Percentiles rank a stretch among this genome's conserved stretches.
Conservation (phyloP, 768 basidiomycete genomes). For the Rhizopogon salebrosus region DNA sequence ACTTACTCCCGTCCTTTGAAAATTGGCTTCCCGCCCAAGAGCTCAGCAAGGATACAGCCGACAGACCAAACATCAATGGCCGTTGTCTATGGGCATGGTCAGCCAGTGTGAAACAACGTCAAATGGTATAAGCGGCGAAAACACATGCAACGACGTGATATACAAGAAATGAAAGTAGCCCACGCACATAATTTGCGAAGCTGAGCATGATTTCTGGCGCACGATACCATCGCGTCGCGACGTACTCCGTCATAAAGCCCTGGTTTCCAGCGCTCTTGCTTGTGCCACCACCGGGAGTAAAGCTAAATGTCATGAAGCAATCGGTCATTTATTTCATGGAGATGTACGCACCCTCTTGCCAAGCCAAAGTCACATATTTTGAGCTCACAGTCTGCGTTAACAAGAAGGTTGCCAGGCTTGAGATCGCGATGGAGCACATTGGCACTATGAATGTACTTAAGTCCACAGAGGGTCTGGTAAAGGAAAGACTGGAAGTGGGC, state of each 20-base stretch:
- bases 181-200: constrained; percentile 86
- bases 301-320: constrained; percentile 21
- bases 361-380: constrained; percentile 99
- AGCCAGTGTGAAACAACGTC: constrained; percentile 3
- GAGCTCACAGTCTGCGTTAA: constrained; percentile 97
- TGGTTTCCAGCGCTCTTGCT: constrained; percentile 73
- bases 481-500: constrained; percentile 95
- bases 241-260: constrained; percentile 99
- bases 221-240: constrained; percentile 98
- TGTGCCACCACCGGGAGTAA: constrained; percentile 77
- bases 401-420: constrained; percentile 91
- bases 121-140: too few relatives aligned
- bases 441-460: constrained; percentile 97
- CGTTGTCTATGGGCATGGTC: constrained; percentile 52
- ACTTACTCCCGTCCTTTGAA: constrained; percentile 96
- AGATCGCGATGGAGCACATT: constrained; percentile 97
- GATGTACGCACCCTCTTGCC: constrained; percentile 54
- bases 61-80: constrained; percentile 96
- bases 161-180: background rate
- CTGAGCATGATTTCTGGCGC: constrained; percentile 99
- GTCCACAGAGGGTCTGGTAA: constrained; percentile 96
- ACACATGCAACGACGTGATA: background rate
- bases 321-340: background rate
- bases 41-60: constrained; percentile 91
- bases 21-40: constrained; percentile 90